These are phyloP conservation scores for Xylariaceae sp. DNA, from an alignment of 2,329 filamentous ascomycete species.

Conservation along the genomic window DNA sequence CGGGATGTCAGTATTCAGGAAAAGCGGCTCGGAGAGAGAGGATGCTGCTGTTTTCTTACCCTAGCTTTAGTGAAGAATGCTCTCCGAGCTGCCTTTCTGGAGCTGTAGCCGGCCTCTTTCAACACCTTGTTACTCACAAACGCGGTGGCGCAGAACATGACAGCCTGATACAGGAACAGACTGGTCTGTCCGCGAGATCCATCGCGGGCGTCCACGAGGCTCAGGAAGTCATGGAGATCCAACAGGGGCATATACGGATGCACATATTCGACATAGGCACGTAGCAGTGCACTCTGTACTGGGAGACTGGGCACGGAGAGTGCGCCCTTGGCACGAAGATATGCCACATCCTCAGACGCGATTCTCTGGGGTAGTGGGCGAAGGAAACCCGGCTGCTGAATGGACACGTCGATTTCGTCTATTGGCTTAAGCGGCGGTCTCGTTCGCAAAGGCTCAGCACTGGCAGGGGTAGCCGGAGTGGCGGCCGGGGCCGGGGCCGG, in stretches of 20 bases:
- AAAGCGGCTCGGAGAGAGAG: not conserved
- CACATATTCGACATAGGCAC: slow-evolving; percentile 81
- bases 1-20: slow-evolving; percentile 14
- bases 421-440: slow-evolving; percentile 43
- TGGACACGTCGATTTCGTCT: slow-evolving; percentile 41
- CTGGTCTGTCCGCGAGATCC: slow-evolving; percentile 69
- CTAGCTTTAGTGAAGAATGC: slow-evolving; percentile 85
- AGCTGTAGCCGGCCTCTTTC: slow-evolving; percentile 69
- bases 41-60: slow-evolving; percentile 44
- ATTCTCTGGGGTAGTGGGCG: slow-evolving; percentile 74
- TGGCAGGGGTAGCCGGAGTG: no score
- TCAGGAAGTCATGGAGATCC: slow-evolving; percentile 58
- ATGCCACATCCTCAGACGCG: slow-evolving; percentile 74
- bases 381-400: slow-evolving; percentile 62
- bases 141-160: slow-evolving; percentile 89
- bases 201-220: slow-evolving; percentile 59
- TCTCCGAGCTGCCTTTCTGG: slow-evolving; percentile 75
- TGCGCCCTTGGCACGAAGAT: slow-evolving; percentile 78
- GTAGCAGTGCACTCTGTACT: slow-evolving; percentile 75
- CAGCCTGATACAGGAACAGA: slow-evolving; percentile 82
- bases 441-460: slow-evolving; percentile 30
- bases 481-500: slow-evolving; percentile 21
- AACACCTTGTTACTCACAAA: slow-evolving; percentile 79
- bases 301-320: slow-evolving; percentile 64
- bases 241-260: slow-evolving; percentile 91